Evolutionary conservation across 2,329 filamentous ascomycete species (phyloP).

Genomic region (Alternaria sp.): DNA sequence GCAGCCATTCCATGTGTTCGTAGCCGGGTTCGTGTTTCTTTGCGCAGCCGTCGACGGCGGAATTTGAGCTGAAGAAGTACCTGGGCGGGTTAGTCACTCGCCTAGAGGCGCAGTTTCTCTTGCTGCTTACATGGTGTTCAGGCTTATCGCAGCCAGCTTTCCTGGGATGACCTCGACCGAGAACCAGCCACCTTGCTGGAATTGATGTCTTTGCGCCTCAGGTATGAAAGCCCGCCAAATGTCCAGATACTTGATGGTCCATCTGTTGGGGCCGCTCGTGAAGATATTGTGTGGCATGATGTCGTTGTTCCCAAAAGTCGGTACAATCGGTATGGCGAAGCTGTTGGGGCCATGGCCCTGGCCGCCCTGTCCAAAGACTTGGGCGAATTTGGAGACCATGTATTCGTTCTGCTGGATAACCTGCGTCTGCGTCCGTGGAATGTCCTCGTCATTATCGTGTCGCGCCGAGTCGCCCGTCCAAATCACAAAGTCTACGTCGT

Average conservation of each 20-base stretch:
- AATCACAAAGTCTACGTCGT: constrained; percentile 85
- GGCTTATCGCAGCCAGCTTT: constrained; percentile 85
- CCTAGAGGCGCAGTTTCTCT: background rate
- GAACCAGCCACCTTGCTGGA: constrained; percentile 94
- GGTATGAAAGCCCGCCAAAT: constrained; percentile 91
- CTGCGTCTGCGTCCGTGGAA: constrained; percentile 77
- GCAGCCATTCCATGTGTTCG: constrained; percentile 95
- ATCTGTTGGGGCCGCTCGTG: constrained; percentile 81
- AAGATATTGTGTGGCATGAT: constrained; percentile 97
- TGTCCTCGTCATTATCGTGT: constrained; percentile 84
- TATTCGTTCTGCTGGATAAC: constrained; percentile 80
- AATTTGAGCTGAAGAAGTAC: constrained; percentile 94
- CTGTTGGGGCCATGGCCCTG: constrained; percentile 59
- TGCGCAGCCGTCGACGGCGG: constrained; percentile 89
- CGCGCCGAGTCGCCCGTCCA: constrained; percentile 93
- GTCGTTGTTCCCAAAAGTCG: constrained; percentile 96
- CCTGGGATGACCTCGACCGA: constrained; percentile 89
- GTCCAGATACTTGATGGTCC: constrained; percentile 77
- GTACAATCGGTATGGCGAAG: constrained; percentile 80
- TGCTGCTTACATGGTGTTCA: constrained; percentile 77
- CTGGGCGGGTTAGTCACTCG: constrained; percentile 31
- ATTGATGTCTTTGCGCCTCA: constrained; percentile 88
- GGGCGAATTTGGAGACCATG: constrained; percentile 77
- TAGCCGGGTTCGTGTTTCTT: constrained; percentile 83
- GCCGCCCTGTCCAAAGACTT: constrained; percentile 69